Conservation (phyloP, 352 stramenopile species). For the Globisporangium rhizosaccharum region DNA sequence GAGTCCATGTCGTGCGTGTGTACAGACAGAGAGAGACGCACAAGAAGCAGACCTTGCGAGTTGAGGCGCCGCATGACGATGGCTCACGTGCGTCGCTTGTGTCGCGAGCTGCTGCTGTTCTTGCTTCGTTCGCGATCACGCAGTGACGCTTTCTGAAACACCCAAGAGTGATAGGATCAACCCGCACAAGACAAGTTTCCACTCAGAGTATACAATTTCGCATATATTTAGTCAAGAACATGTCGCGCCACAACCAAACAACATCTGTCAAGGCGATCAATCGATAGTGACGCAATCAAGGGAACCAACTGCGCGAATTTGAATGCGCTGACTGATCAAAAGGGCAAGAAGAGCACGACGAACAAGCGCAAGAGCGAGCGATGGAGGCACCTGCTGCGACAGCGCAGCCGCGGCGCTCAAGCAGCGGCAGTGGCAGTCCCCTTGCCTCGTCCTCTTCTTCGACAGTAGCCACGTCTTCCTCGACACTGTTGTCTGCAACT, state of each 20-base stretch:
- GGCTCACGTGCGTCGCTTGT: neutral
- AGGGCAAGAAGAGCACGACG: neutral
- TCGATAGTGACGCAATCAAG: neutral
- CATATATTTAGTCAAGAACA: neutral
- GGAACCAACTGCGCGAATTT: too few species aligned
- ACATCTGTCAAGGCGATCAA: neutral
- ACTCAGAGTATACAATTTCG: neutral
- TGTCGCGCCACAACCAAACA: neutral
- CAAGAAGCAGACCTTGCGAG: slow-evolving; percentile 30
- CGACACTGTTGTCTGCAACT: too few species aligned
- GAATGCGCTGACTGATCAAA: too few species aligned
- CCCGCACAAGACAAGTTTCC: neutral
- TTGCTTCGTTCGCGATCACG: neutral
- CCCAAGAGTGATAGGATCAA: neutral
- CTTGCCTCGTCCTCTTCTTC: neutral
- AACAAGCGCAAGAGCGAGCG: neutral
- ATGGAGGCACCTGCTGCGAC: neutral
- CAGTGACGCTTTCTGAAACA: slow-evolving; percentile 5
- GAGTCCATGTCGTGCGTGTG: neutral
- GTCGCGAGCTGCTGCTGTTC: neutral
- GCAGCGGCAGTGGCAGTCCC: neutral
- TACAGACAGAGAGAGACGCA: neutral
- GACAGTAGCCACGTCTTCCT: neutral
- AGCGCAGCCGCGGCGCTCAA: neutral
- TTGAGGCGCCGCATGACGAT: slow-evolving; percentile 45